A percentile compares a stretch with the other conserved stretches of the same genome.
phyloP scores from a whole-genome alignment of 768 basidiomycete species.

The Lentinula edodes region DNA sequence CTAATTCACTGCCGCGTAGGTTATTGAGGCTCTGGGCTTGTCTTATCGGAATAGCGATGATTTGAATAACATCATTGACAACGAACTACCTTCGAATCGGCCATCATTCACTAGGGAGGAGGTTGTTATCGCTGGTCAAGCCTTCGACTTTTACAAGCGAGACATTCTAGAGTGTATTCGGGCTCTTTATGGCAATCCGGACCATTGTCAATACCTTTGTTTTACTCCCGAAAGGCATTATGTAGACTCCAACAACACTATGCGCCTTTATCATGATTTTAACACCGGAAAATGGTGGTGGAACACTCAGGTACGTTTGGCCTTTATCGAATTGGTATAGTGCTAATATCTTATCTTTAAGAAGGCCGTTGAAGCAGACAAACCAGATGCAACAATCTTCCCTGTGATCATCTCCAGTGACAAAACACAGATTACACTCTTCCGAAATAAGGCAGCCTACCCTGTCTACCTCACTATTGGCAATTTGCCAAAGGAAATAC shows the following conservation, averaged over 20 bases:
- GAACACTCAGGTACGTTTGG: slow-evolving; percentile 34
- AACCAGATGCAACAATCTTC: slow-evolving; percentile 6
- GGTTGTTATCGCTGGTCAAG: slow-evolving; percentile 22
- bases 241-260: slow-evolving; percentile 16
- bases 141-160: slow-evolving; percentile 23
- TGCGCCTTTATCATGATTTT: slow-evolving; percentile 35
- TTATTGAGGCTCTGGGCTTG: slow-evolving; percentile 16
- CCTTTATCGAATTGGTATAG: background rate
- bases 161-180: slow-evolving; percentile 31
- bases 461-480: too few relatives aligned
- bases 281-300: slow-evolving; percentile 51
- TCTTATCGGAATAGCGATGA: slow-evolving; percentile 21
- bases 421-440: too few relatives aligned
- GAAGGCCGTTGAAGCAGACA: too few relatives aligned
- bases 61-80: slow-evolving; percentile 10
- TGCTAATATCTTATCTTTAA: too few relatives aligned
- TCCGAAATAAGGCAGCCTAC: too few relatives aligned
- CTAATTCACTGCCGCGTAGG: slow-evolving; percentile 6
- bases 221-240: slow-evolving; percentile 33
- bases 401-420: slow-evolving; percentile 10
- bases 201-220: slow-evolving; percentile 23
- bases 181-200: slow-evolving; percentile 27
- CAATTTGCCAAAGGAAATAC: background rate
- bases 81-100: slow-evolving; percentile 15
- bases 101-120: slow-evolving; percentile 21